Evolutionary conservation across 176 grass and related monocot species (phyloP).

Genomic region (Tillandsia fasciculata): DNA sequence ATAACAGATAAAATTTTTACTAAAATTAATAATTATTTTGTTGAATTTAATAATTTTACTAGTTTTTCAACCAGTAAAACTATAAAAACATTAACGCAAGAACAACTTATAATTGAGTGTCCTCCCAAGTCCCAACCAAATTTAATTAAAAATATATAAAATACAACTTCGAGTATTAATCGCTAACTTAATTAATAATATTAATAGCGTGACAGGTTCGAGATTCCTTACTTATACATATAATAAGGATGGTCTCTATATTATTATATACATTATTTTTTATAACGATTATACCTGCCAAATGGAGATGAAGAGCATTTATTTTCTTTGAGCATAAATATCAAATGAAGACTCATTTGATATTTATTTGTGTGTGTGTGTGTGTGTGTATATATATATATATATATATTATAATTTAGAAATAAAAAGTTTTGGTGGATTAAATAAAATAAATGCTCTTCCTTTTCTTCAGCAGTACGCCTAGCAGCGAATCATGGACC

Average conservation of each 20-base stretch:
- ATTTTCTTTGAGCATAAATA: background rate
- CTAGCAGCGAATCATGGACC: background rate
- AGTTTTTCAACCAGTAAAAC: too few species aligned
- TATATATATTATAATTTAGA: background rate
- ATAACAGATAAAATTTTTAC: too few species aligned
- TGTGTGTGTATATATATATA: slow-evolving; percentile 3
- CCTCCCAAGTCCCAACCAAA: too few species aligned
- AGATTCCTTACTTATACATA: background rate
- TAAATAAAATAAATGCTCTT: background rate
- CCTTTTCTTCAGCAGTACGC: slow-evolving; percentile 2
- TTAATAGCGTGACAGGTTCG: background rate
- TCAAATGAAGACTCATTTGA: too few species aligned
- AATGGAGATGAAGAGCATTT: background rate
- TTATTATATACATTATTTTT: background rate
- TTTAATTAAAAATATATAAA: too few species aligned
- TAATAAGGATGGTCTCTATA: background rate
- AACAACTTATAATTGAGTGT: too few species aligned
- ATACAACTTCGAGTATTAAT: too few species aligned
- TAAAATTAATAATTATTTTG: too few species aligned
- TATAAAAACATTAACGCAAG: too few species aligned
- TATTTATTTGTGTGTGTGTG: background rate
- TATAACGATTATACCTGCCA: background rate
- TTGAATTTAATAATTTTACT: too few species aligned
- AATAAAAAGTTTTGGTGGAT: background rate
- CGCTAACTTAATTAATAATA: background rate